Evolutionary conservation across 1,139 yeast genomes (phyloP), one percentile per base, ranked within the genome.

Genomic region (Wickerhamomyces sp.): DNA sequence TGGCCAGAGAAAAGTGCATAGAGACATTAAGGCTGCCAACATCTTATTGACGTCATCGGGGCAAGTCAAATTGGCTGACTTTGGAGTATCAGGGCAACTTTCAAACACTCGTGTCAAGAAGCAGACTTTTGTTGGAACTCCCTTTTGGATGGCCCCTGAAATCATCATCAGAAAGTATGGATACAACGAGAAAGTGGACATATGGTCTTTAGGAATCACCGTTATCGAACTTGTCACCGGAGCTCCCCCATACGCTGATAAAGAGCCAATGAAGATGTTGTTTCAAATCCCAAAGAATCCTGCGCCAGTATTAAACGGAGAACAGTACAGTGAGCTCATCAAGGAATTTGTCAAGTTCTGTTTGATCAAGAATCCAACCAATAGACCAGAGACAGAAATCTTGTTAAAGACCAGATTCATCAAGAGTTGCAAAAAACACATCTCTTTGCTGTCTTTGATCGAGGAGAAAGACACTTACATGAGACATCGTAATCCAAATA

Each of bases 121-220:
- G 45, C 68, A 74, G 40, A 85, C 94, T 0, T 80, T 85, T 65
- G 95, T 85, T 23, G 95, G 95, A 0, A 85, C 95, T 0, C 95
- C 95, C 15, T 84, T 76, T 57, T 86, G 95, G 95, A 86, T 86
- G 95, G 95, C 95, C 0, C 95, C 95, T 0, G 95, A 86, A 52
- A 82, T 85, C 21, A 80, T 86, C 18, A 53, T 62, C 4, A 60
- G 72, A 37, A 47, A 49, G 23, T 53, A 61, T 13, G 89, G 89
- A 1, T 83, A 86, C 52, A 70, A 83, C 53, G 83, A 79, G 46
- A 84, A 80, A 52, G 93, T 87, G 4, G 95, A 86, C 53, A 81
- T 86, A 35, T 86, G 95, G 95, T 84, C 94, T 1, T 64, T 84
- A 4, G 95, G 95, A 0, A 85, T 86, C 32, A 86, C 95, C 1